Percentiles rank a stretch among this genome's conserved stretches.
Evolutionary conservation across 2,329 filamentous ascomycete genomes (phyloP).

Genomic region (Ascochyta viciae-villosae): DNA sequence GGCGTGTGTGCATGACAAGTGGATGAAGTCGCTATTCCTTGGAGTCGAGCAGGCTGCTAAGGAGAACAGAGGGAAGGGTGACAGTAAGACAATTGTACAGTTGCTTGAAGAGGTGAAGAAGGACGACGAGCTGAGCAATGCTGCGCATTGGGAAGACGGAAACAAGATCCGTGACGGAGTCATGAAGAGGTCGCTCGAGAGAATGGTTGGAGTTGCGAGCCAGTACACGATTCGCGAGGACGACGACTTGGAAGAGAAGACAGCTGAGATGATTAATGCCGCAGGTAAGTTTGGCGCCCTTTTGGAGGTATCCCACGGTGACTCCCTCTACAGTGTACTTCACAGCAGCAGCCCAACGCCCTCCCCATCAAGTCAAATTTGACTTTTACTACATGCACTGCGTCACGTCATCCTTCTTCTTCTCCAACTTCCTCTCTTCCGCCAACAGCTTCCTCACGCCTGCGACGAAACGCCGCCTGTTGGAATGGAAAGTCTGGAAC

Average conservation of each 20-base stretch:
- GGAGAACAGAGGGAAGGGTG: conserved; percentile 25
- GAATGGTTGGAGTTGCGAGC: conserved; percentile 67
- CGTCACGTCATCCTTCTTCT: conserved; percentile 79
- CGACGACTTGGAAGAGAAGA: conserved; percentile 64
- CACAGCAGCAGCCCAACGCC: conserved; percentile 68
- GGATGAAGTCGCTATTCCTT: conserved; percentile 63
- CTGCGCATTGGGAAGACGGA: conserved; percentile 60
- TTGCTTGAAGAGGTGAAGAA: conserved; percentile 67
- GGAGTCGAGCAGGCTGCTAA: conserved; percentile 59
- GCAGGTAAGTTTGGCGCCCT: conserved; percentile 50
- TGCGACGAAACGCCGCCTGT: conserved; percentile 69
- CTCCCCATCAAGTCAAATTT: conserved; percentile 64
- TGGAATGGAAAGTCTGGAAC: conserved; percentile 82
- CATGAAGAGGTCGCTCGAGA: conserved; percentile 65
- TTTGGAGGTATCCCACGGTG: neutral
- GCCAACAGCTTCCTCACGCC: conserved; percentile 63
- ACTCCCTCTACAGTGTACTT: conserved; percentile 55
- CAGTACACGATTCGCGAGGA: conserved; percentile 61
- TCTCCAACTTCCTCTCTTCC: conserved; percentile 66
- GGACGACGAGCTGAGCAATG: conserved; percentile 63
- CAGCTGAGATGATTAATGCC: conserved; percentile 74
- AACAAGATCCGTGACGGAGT: conserved; percentile 76
- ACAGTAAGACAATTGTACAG: conserved; percentile 57
- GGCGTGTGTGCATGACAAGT: conserved; percentile 70
- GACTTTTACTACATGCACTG: conserved; percentile 88